These are phyloP conservation scores for Orychophragmus violaceus DNA, from an alignment of 345 rosid genomes.

Conservation along the genomic window DNA sequence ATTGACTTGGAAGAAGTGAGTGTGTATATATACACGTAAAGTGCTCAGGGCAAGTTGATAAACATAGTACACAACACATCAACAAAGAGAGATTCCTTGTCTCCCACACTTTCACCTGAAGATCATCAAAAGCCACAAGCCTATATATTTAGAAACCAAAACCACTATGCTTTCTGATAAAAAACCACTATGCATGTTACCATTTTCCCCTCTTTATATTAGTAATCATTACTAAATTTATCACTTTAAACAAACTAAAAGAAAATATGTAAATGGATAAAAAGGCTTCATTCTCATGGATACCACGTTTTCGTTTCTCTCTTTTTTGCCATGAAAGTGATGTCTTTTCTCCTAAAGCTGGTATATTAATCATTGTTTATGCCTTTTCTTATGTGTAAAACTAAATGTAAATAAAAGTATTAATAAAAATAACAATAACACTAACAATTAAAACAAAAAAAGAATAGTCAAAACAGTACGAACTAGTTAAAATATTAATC, in stretches of 20 bases:
- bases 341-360: conserved; percentile 22
- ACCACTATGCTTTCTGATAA: neutral
- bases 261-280: neutral
- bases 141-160: conserved; percentile 4
- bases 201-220: neutral
- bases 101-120: conserved; percentile 31
- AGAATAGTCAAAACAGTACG: neutral
- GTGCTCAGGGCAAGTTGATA: conserved; percentile 24
- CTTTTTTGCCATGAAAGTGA: conserved; percentile 2
- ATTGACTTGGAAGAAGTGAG: conserved; percentile 21
- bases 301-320: neutral
- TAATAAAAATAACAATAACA: neutral
- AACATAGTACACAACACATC: conserved; percentile 29
- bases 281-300: conserved; percentile 15
- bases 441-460: neutral
- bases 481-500: neutral
- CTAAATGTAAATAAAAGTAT: neutral
- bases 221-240: neutral
- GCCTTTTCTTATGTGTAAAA: conserved; percentile 10
- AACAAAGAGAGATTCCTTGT: conserved; percentile 21
- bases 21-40: conserved; percentile 20
- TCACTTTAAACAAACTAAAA: neutral
- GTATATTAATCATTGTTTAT: neutral
- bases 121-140: conserved; percentile 19
- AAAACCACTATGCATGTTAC: neutral